These are phyloP conservation scores for Triticum dicoccoides DNA, from an alignment of 176 grass and related monocot species.

Conservation along the genomic window DNA sequence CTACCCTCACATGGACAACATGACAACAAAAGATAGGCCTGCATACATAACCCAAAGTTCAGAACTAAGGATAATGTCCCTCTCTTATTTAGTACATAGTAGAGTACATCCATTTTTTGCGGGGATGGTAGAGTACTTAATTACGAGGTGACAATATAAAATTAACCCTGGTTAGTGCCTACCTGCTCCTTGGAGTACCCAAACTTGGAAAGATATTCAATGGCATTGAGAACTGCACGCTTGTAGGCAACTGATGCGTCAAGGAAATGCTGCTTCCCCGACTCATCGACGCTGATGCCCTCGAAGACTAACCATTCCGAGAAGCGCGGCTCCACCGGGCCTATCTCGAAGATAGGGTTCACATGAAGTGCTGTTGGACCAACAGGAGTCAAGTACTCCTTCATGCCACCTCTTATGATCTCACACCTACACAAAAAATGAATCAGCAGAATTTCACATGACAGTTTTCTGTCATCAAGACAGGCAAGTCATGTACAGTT, in stretches of 20 bases:
- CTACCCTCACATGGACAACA: conserved; percentile 92
- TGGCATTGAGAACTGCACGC: conserved; percentile 84
- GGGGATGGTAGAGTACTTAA: background rate
- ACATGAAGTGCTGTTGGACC: conserved; percentile 89
- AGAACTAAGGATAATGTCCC: conserved; percentile 17
- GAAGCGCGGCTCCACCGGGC: conserved; percentile 80
- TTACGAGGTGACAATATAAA: background rate
- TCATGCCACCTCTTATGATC: conserved; percentile 92
- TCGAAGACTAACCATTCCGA: conserved; percentile 97
- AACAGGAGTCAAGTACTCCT: conserved; percentile 81
- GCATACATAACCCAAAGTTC: conserved; percentile 19
- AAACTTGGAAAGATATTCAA: conserved; percentile 80
- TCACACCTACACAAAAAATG: conserved; percentile 60
- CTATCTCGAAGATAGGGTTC: conserved; percentile 91
- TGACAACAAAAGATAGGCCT: conserved; percentile 82
- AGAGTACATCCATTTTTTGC: background rate
- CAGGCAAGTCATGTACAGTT: background rate
- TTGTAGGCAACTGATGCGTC: conserved; percentile 87
- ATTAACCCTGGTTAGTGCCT: background rate
- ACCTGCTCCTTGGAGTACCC: conserved; percentile 97
- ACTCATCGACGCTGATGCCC: conserved; percentile 91
- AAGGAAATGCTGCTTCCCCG: conserved; percentile 84
- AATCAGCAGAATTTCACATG: background rate
- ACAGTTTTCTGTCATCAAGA: background rate
- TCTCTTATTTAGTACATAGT: background rate